These are phyloP conservation scores for Podaxis rugospora DNA, from an alignment of 768 basidiomycete genomes.

Conservation along the genomic window DNA sequence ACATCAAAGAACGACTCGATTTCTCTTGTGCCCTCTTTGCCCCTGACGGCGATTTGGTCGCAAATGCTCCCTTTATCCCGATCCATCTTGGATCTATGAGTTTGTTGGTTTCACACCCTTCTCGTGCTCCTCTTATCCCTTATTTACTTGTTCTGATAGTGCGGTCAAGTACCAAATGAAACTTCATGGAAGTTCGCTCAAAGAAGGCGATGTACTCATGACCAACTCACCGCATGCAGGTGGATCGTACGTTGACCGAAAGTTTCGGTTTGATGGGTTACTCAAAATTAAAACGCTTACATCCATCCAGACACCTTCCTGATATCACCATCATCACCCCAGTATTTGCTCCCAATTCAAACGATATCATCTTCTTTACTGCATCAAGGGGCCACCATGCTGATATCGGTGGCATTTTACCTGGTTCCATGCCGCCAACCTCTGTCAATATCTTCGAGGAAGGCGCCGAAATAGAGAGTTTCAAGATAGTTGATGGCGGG, in stretches of 20 bases:
- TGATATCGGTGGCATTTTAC: constrained; percentile 89
- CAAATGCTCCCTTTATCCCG: constrained; percentile 90
- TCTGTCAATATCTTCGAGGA: constrained; percentile 90
- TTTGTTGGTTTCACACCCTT: constrained; percentile 51
- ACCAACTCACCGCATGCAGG: constrained; percentile 88
- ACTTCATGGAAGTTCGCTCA: constrained; percentile 60
- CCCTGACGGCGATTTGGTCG: constrained; percentile 91
- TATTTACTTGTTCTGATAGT: constrained; percentile 27
- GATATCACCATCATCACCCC: constrained; percentile 95
- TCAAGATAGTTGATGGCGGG: constrained; percentile 86
- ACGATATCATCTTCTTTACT: constrained; percentile 87
- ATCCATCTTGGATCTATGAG: constrained; percentile 89
- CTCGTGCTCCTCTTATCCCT: neutral
- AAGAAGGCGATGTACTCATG: constrained; percentile 91
- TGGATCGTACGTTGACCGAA: constrained; percentile 61
- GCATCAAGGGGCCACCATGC: constrained; percentile 94
- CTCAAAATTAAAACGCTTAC: neutral
- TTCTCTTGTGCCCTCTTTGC: constrained; percentile 95
- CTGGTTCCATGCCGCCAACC: constrained; percentile 95
- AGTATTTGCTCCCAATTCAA: constrained; percentile 64
- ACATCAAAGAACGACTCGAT: constrained; percentile 94
- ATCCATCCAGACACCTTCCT: constrained; percentile 34
- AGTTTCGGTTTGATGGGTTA: neutral
- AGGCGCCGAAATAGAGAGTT: constrained; percentile 85
- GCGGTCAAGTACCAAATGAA: constrained; percentile 91